A percentile compares a stretch with the other conserved stretches of the same genome.
These are phyloP conservation scores for Lignosus rhinocerotis DNA, from an alignment of 1,284 basidiomycete genomes.

Conservation along the genomic window DNA sequence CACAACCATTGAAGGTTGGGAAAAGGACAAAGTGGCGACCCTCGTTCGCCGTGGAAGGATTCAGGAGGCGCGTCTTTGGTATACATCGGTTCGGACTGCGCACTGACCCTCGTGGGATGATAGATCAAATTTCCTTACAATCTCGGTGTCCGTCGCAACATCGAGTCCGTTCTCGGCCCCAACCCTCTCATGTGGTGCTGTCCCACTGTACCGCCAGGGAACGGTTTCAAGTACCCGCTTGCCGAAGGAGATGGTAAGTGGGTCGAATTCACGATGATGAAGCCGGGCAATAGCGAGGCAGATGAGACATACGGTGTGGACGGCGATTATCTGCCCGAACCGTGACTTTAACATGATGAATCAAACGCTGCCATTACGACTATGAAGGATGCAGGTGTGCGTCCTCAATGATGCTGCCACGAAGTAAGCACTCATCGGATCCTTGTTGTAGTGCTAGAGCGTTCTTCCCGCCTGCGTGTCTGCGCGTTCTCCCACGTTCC, in stretches of 20 bases:
- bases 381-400: conserved; percentile 25
- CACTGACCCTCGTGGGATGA: neutral
- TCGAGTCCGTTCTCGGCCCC: conserved; percentile 75
- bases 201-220: conserved; percentile 65
- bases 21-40: conserved; percentile 92
- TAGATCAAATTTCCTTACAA: conserved; percentile 94
- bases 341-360: conserved; percentile 1
- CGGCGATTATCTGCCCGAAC: conserved; percentile 14
- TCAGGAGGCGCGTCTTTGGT: conserved; percentile 56
- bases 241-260: conserved; percentile 79
- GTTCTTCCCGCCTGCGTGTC: neutral
- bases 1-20: conserved; percentile 97
- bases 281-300: conserved; percentile 2
- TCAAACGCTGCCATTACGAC: neutral
- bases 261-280: conserved; percentile 43
- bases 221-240: conserved; percentile 78
- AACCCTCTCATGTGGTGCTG: conserved; percentile 84
- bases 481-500: neutral
- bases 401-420: conserved; percentile 2
- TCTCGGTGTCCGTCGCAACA: conserved; percentile 72
- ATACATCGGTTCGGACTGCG: neutral
- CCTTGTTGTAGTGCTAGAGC: neutral
- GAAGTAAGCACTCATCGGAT: conserved; percentile 31
- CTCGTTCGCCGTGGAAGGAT: conserved; percentile 87
- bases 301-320: conserved; percentile 17